Conservation (phyloP, 2,329 filamentous ascomycete genomes). For the Chaetoscypha palmicola region DNA sequence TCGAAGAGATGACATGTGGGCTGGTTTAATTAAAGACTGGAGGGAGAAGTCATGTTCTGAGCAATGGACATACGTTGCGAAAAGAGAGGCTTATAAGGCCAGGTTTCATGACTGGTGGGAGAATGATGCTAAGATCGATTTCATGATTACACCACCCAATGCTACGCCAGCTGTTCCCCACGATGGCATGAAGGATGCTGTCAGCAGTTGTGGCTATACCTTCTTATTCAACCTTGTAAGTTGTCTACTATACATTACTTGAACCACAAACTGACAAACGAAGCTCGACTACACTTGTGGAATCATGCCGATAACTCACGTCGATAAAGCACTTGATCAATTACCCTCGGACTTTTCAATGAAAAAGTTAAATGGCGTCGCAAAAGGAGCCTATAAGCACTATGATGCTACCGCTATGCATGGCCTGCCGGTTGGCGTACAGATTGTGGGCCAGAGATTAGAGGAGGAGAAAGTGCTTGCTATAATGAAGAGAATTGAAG, state of each 20-base stretch:
- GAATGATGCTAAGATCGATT: constrained; percentile 62
- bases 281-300: constrained; percentile 81
- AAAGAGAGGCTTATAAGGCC: constrained; percentile 70
- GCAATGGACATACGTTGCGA: constrained; percentile 73
- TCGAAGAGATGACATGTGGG: constrained; percentile 68
- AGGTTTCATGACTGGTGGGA: constrained; percentile 86
- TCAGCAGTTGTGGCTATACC: constrained; percentile 85
- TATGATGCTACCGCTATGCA: constrained; percentile 82
- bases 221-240: constrained; percentile 83
- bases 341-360: constrained; percentile 55
- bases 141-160: constrained; percentile 78
- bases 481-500: constrained; percentile 51
- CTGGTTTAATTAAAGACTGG: constrained; percentile 67
- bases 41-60: constrained; percentile 66
- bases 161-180: constrained; percentile 86
- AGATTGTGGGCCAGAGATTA: constrained; percentile 29
- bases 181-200: constrained; percentile 75
- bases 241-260: constrained; percentile 12
- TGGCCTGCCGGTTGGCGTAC: constrained; percentile 74
- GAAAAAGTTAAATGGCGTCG: constrained; percentile 67
- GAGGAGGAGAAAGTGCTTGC: constrained; percentile 32
- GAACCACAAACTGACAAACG: background rate
- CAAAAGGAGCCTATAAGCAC: constrained; percentile 74
- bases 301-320: constrained; percentile 77
- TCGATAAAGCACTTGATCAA: constrained; percentile 62